Base-by-base conservation (phyloP, 192 early-diverging fungal genomes). In the Coemansia sp. region DNA sequence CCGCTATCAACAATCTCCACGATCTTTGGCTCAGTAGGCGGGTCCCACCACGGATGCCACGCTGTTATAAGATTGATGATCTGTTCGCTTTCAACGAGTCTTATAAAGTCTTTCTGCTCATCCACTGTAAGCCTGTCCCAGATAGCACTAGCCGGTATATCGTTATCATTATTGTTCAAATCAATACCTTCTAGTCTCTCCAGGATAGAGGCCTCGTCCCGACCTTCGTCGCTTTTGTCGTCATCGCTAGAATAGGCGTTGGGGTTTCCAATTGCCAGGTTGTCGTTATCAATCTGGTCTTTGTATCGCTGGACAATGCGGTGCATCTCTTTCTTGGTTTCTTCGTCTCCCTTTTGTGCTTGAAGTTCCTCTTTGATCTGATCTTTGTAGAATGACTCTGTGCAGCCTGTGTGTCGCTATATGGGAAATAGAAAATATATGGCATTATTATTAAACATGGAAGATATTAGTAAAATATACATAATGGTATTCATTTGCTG, bases 11-110 rank as follows among this genome's bases (percentile, higher is more conserved):
- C 23, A 42, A 66, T 40, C 18, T 76, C 75, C 7, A 64, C 63
- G 43, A 73, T 65, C 16, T 40, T 58, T 21, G 66, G 37, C 38
- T 23, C 50, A 5, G 32, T 10, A 11, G 19, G 38, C 9, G 38
- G 15, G 26, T 15, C 38, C 79, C 79, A 82, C 79, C 79, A 82
- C n/a, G 79, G 79, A 15, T 18, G 42, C 79, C 79, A 82, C 4
- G 71, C 50, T 10, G 23, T 37, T 5, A 81, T 13, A 42, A 81
- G 56, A 5, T 65, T 42, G 9, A 44, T 61, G 9, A 81, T 37
- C 13, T 76, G 64, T 4, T 57, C 48, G n/a, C 47, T 26, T 9
- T 39, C 59, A 10, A 81, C 26, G 5, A 81, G 56, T 7, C 61
- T 18, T 6, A 73, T 48, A 65, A 81, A 81, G 13, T 64, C 68